Evolutionary conservation across 768 basidiomycete species (phyloP).

Genomic region (Exsudoporus frostii): DNA sequence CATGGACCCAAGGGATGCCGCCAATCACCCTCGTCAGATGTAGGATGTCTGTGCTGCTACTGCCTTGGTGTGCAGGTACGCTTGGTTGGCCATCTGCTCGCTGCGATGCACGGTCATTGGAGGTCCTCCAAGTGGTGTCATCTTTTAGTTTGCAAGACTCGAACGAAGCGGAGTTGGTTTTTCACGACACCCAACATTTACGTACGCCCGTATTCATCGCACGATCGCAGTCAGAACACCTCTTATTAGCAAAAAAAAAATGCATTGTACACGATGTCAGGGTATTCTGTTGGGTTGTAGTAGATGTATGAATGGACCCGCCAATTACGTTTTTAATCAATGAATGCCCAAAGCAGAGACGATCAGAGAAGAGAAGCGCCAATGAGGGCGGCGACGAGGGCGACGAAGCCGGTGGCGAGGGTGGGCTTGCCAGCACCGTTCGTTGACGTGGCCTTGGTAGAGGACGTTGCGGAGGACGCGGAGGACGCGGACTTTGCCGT

Average conservation of each 20-base stretch:
- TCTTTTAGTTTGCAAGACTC: not conserved
- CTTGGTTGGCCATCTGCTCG: not conserved
- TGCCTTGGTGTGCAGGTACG: not conserved
- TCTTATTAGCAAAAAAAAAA: not conserved
- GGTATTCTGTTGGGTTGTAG: not conserved
- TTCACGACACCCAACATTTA: not conserved
- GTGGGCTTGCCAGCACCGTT: constrained; percentile 23
- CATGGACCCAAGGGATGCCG: not conserved
- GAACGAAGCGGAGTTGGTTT: not conserved
- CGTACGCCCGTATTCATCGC: not conserved
- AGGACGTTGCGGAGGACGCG: not conserved
- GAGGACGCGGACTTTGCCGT: not conserved
- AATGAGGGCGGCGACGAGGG: constrained; percentile 19
- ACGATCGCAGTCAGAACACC: not conserved
- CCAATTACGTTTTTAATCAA: not conserved
- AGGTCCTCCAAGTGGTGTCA: not conserved
- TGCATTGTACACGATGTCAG: not conserved
- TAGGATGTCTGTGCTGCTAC: not conserved
- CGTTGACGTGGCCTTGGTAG: constrained; percentile 1
- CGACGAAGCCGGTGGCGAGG: constrained; percentile 24
- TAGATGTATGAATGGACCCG: not conserved
- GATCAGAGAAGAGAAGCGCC: constrained; percentile 23
- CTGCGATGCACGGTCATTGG: not conserved
- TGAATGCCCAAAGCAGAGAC: not conserved
- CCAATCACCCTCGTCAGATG: not conserved